These are phyloP conservation scores for Podila verticillata DNA, from an alignment of 192 early-diverging fungal species.

Conservation along the genomic window DNA sequence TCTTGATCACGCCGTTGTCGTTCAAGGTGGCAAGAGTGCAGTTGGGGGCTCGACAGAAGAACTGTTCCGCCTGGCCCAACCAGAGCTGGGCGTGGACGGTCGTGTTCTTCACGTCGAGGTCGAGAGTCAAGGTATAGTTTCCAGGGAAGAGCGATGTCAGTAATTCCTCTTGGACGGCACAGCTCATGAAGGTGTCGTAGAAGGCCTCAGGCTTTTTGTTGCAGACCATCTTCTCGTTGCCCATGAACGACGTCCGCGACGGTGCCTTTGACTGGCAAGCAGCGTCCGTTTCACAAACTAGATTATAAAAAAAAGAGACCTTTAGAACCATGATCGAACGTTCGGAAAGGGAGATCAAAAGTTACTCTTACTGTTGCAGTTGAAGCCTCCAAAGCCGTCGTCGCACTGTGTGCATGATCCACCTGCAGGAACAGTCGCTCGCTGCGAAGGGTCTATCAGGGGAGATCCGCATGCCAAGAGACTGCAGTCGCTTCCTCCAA, in stretches of 20 bases:
- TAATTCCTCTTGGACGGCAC: constrained; percentile 49
- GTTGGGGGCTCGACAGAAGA: constrained; percentile 54
- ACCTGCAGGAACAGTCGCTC: constrained; percentile 7
- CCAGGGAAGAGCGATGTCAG: constrained; percentile 53
- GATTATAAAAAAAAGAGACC: background rate
- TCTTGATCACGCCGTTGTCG: constrained; percentile 13
- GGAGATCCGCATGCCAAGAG: constrained; percentile 28
- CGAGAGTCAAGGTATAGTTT: constrained; percentile 50
- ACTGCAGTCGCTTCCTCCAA: constrained; percentile 33
- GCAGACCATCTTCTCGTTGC: constrained; percentile 55
- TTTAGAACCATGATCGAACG: too few relatives aligned
- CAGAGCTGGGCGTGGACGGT: constrained; percentile 53
- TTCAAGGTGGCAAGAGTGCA: constrained; percentile 53
- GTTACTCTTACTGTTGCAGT: constrained; percentile 55
- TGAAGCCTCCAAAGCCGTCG: constrained; percentile 62
- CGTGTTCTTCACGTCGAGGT: constrained; percentile 39
- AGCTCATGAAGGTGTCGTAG: constrained; percentile 49
- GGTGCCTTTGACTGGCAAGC: constrained; percentile 47
- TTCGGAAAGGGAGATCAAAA: too few relatives aligned
- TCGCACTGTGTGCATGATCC: constrained; percentile 51
- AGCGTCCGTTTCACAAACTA: constrained; percentile 52
- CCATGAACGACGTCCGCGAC: constrained; percentile 24
- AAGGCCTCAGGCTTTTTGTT: constrained; percentile 60
- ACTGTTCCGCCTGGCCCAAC: constrained; percentile 59
- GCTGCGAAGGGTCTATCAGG: constrained; percentile 16